Evolutionary conservation across 768 basidiomycete species (phyloP).

Genomic region (Collybiopsis confluens): DNA sequence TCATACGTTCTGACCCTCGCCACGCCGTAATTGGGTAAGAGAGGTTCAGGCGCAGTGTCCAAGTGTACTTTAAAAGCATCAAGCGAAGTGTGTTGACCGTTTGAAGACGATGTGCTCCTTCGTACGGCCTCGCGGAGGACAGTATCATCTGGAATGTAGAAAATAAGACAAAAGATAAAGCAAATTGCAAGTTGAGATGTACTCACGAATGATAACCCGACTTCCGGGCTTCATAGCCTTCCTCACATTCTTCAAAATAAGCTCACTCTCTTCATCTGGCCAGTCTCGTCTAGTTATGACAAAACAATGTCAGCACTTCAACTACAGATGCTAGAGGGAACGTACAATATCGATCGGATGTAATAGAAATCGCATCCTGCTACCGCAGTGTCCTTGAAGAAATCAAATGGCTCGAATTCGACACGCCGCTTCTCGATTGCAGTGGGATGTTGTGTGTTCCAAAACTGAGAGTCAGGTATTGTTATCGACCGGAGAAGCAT

Average conservation of each 20-base stretch:
- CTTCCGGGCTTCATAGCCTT: constrained; percentile 30
- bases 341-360: constrained; percentile 21
- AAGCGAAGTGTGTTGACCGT: not conserved
- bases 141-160: constrained; percentile 27
- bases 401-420: constrained; percentile 33
- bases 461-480: constrained; percentile 15
- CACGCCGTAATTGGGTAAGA: constrained; percentile 45
- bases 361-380: constrained; percentile 34
- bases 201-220: constrained; percentile 33
- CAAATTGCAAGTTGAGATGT: not conserved
- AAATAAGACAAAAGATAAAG: not conserved
- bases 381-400: constrained; percentile 31
- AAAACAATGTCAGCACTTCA: not conserved
- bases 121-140: constrained; percentile 27
- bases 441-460: constrained; percentile 28
- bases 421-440: constrained; percentile 30
- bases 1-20: constrained; percentile 36
- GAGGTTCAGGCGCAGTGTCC: constrained; percentile 30
- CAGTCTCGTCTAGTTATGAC: constrained; percentile 33
- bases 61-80: not conserved
- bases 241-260: constrained; percentile 29
- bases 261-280: constrained; percentile 29
- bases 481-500: not conserved
- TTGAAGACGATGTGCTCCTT: not conserved
- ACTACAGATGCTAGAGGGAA: constrained; percentile 28